Base-by-base conservation (phyloP, 2,329 filamentous ascomycete species). In the Teratosphaeria nubilosa region DNA sequence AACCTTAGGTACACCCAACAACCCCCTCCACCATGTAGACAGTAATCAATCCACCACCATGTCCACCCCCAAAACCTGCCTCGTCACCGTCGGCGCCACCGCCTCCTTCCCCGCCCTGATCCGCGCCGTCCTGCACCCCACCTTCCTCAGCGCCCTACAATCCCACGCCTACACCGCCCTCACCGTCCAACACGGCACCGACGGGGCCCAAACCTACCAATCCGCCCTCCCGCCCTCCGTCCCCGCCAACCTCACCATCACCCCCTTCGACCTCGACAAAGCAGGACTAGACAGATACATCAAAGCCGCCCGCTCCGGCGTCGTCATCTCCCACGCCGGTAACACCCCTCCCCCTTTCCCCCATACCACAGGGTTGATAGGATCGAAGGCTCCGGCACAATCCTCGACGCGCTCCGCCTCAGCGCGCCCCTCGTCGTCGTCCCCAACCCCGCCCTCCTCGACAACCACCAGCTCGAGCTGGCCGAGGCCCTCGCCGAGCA, bases 21-120 rank as follows among this genome's bases (percentile, higher is more conserved):
- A 22, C 5, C 7, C 51, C 9, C 53, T 7, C 30, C 16, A 45
- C 16, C 34, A 56, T 56, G 54, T 32, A 32, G 54, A 30, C 37
- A 48, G 5, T n/a, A 13, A 25, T 24, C 51, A 32, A 34, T 25
- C 55, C 24, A 37, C n/a, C 53, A 55, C 41, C 16, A 64, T 60
- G 37, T 20, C 55, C n/a, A n/a, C n/a, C 13, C n/a, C 32, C 32
- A 78, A 77, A 62, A 76, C 76, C 56, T 94, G 89, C 70, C 88
- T 99, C 64, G 86, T 96, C 57, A 97, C 94, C 0, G 87, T 96
- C 31, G 94, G 94, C 58, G 92, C 94, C 5, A 99, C 92, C 0
- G 91, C 91, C 16, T 83, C 87, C 22, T 99, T 99, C 74, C 78
- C 81, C 56, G 73, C 79, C 6, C 82, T 99, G 1, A 81, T 96